Conservation (phyloP, 768 basidiomycete species). For the Boletellus sp. region DNA sequence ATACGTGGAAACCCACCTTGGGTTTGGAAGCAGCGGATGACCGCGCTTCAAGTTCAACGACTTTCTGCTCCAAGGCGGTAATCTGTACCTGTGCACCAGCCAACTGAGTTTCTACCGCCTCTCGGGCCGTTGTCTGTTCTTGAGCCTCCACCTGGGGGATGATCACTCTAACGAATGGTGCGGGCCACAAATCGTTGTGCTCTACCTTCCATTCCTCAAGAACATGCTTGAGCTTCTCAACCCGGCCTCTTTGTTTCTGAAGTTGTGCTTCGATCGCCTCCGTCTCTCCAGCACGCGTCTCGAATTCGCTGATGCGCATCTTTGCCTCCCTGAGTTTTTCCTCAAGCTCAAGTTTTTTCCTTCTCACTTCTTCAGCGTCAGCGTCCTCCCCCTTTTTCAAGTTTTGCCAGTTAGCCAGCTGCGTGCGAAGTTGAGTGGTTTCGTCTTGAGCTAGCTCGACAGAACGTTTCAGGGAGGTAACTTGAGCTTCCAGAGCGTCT, state of each 20-base stretch:
- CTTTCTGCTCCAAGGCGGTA: slow-evolving; percentile 33
- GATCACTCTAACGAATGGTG: not conserved
- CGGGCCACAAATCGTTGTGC: not conserved
- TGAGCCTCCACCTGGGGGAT: slow-evolving; percentile 37
- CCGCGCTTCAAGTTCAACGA: slow-evolving; percentile 44
- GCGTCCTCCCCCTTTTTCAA: slow-evolving; percentile 62
- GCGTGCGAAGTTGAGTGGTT: slow-evolving; percentile 53
- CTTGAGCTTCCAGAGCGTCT: slow-evolving; percentile 51
- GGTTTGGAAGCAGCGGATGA: slow-evolving; percentile 37
- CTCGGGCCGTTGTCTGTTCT: slow-evolving; percentile 35
- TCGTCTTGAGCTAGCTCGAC: slow-evolving; percentile 58
- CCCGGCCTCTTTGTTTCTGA: slow-evolving; percentile 42
- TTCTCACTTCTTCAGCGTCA: slow-evolving; percentile 53
- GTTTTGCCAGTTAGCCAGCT: slow-evolving; percentile 66
- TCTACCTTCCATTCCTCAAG: slow-evolving; percentile 47
- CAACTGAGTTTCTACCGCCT: slow-evolving; percentile 33
- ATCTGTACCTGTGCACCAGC: slow-evolving; percentile 30
- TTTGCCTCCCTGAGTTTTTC: slow-evolving; percentile 48
- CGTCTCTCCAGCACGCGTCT: slow-evolving; percentile 21
- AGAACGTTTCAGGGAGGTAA: slow-evolving; percentile 50
- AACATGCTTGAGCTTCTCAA: slow-evolving; percentile 41
- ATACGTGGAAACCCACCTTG: slow-evolving; percentile 11
- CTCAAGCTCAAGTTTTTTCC: slow-evolving; percentile 55
- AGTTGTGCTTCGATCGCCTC: slow-evolving; percentile 35
- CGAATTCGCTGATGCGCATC: slow-evolving; percentile 28